Evolutionary conservation across 768 basidiomycete species (phyloP), one percentile per base, ranked within the genome.

Genomic region (Boletus bicolor): DNA sequence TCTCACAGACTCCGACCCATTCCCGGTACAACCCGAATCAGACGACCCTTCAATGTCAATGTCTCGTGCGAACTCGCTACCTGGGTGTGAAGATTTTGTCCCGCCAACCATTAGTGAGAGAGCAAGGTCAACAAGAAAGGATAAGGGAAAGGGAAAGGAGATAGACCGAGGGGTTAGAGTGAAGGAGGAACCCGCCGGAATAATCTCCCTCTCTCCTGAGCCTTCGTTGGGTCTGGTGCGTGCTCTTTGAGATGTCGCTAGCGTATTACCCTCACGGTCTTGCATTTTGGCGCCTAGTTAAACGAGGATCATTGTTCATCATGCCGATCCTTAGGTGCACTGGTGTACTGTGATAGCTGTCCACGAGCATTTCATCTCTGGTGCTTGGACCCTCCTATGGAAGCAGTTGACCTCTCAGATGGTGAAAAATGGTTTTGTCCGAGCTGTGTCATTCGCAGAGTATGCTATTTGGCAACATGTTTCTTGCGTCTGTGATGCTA

Each of bases 281-380:
- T 36, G 24, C 44, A 30, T 36, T 47, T 44, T 49, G 48, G 41
- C 49, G 51, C 19, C 34, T 59, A 82, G 79, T 63, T 77, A 64
- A 91, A 92, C 71, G 85, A 92, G 68, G 90, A 93, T 68, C 88
- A 92, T 65, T 93, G 90, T 67, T 91, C 89, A 58, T 82, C 90
- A 17, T 93, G 90, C 70, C 85, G 86, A 64, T 91, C 87, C 26
- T 66, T 78, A 61, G 96, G 96, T 46, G 83, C 89, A 43, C 80
- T 98, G 57, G 83, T 99, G 19, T 98, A 97, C 70, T 99, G 97
- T 72, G 97, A 98, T 71, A 94, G 95, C 19, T 99, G 97, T 70
- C 92, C 96, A 36, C 78, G 89, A 60, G 93, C 94, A 7, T 99
- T 97, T 72, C 97, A 99, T 74, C 85, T 98, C 57, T 87, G 89